phyloP scores from a whole-genome alignment of 2,329 filamentous ascomycete genomes.

The Claviceps sp. region DNA sequence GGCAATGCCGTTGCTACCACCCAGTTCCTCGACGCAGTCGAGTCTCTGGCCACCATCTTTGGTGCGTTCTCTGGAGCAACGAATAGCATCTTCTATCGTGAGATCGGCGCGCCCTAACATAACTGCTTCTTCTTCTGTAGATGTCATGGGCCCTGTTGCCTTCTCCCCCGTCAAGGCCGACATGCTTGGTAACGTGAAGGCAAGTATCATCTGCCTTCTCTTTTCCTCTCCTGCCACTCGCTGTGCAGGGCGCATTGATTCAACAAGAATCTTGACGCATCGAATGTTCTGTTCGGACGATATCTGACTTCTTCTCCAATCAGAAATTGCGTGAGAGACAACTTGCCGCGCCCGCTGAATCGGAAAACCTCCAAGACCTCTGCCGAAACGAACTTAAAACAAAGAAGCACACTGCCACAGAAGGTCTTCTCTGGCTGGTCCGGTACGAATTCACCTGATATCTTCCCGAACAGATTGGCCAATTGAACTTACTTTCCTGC shows the following conservation, averaged over 20 bases:
- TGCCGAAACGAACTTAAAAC: constrained; percentile 76
- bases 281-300: not conserved
- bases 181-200: constrained; percentile 84
- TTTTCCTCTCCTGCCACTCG: not conserved
- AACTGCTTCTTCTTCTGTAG: constrained; percentile 20
- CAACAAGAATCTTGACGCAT: not conserved
- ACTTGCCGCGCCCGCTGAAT: constrained; percentile 62
- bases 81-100: not conserved
- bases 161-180: constrained; percentile 88
- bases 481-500: not conserved
- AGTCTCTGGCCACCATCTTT: constrained; percentile 77
- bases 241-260: not conserved
- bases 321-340: constrained; percentile 85
- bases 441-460: constrained; percentile 41
- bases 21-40: constrained; percentile 83
- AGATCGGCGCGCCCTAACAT: not conserved
- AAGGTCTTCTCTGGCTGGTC: constrained; percentile 82
- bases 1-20: constrained; percentile 69
- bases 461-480: too few relatives aligned
- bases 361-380: constrained; percentile 74
- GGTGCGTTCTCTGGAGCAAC: constrained; percentile 34
- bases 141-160: constrained; percentile 54
- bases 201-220: constrained; percentile 23
- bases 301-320: not conserved
- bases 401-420: constrained; percentile 78